Conservation (phyloP, 2,329 filamentous ascomycete genomes). For the Aureobasidium melanogenum region DNA sequence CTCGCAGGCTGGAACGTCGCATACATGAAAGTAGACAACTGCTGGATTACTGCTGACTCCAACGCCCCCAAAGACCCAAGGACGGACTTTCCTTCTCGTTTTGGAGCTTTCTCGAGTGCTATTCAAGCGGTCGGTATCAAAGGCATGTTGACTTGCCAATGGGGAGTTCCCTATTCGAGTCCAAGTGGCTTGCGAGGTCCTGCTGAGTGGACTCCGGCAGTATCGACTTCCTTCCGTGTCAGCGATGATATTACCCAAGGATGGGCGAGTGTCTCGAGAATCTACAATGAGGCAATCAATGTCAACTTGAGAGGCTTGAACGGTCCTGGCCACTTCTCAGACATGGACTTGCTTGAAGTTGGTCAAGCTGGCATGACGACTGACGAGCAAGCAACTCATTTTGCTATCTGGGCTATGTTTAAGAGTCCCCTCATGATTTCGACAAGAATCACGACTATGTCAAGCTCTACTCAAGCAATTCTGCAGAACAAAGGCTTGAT, state of each 20-base stretch:
- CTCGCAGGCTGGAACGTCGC: constrained; percentile 22
- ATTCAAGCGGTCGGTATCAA: constrained; percentile 22
- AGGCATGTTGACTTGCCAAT: constrained; percentile 22
- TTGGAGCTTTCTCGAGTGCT: constrained; percentile 19
- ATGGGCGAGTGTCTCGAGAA: constrained; percentile 23
- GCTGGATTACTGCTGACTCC: constrained; percentile 19
- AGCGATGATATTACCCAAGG: constrained; percentile 24
- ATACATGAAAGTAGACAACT: constrained; percentile 26
- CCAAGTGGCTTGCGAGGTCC: constrained; percentile 22
- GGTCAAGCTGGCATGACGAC: constrained; percentile 23
- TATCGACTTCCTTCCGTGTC: constrained; percentile 24
- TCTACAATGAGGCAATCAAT: constrained; percentile 23
- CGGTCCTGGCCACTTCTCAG: constrained; percentile 21
- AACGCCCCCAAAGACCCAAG: constrained; percentile 23
- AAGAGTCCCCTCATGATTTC: constrained; percentile 23
- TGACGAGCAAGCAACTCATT: constrained; percentile 23
- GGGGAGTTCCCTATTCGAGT: constrained; percentile 22
- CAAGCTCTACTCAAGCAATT: constrained; percentile 18
- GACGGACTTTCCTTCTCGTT: constrained; percentile 22
- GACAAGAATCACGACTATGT: constrained; percentile 16
- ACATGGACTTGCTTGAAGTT: constrained; percentile 23
- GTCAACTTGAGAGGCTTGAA: constrained; percentile 20
- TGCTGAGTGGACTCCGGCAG: constrained; percentile 22
- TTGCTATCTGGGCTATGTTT: constrained; percentile 24
- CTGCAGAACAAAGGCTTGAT: constrained; percentile 46